Base-by-base conservation (phyloP, 2,329 filamentous ascomycete species). In the Aspergillus tubingensis region DNA sequence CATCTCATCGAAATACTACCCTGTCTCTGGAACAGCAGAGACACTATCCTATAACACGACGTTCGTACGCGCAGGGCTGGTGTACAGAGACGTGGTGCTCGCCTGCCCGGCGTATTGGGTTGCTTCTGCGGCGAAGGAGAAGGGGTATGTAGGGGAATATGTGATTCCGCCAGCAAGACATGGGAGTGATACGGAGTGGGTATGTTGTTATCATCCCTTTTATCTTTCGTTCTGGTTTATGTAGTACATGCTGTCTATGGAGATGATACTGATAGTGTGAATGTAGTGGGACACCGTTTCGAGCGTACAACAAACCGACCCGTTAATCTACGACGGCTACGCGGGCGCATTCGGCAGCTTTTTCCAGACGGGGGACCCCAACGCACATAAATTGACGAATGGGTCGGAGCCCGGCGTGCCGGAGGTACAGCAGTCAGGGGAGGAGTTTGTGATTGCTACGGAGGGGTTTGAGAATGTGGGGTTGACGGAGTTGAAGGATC, bases 101-200 rank as follows among this genome's bases (percentile, higher is more conserved):
- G 81, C 85, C 0, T 88, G 86, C 69, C 86, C 86, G 0, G 81
- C 81, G 2, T 83, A 83, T 62, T 88, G 85, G 86, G 77, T 84
- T 62, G 77, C 82, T 0, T 72, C 72, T 2, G 76, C 78, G 2
- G 81, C 83, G 1, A 68, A 72, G 1, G 70, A 70, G 15, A 76
- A 76, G 1, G 79, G 83, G 2, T 88, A 83, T 75, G 39, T 88
- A 21, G 82, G 83, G 2, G 84, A 88, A 69, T 88, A 88, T 65
- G 84, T 81, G 0, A 87, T 87, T 55, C 68, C 75, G 6, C 86
- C 86, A 0, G 85, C 86, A 0, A 84, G 79, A 60, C 86, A 88
- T 69, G 86, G 81, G 0, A 82, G 79, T 59, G 86, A 88, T 69
- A 83, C 81, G 5, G 78, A 79, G 48, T 87, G 83, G 69, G 83